Evolutionary conservation across 2,329 filamentous ascomycete species (phyloP), one percentile per base, ranked within the genome.

Genomic region (Sporothrix humicola): DNA sequence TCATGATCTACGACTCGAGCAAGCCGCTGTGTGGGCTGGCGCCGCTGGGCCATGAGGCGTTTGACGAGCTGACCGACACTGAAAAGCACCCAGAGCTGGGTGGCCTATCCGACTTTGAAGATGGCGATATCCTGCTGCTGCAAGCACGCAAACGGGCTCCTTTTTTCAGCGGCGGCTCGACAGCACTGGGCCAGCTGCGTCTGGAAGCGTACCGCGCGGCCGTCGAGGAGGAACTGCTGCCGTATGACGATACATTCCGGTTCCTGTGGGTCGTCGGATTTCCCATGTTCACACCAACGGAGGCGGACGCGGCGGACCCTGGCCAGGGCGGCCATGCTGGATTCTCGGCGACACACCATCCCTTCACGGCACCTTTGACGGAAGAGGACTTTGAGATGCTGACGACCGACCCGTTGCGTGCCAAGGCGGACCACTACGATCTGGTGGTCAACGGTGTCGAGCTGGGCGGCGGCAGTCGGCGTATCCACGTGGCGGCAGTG

Each of bases 401-500:
- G 0, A 85, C 90, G 52, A 90, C 86, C 0, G 86, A 94, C 56
- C 95, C 96, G 0, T 85, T 94, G 0, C 82, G 86, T 65, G 94
- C 90, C 1, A 89, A 87, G 77, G 97, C 92, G 3, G 95, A 97
- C 78, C 95, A 97, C 80, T 99, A 98, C 82, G 96, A 99, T 78
- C 89, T 99, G 15, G 95, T 99, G 0, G 89, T 98, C 78, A 99
- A 99, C 80, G 96, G 96, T 3, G 90, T 97, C 5, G 96, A 99
- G 82, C 88, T 99, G 1, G 96, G 96, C 37, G 96, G 96, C 12
- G 97, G 96, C 48, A 97, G 93, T 81, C 89, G 94, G 15, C 93
- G 96, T 87, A 98, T 98, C 73, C 96, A 99, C 82, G 87, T 92
- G 59, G 91, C 93, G 0, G 86, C 88, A 0, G 87, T 98, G 77